These are phyloP conservation scores for Kwoniella botswanensis DNA, from an alignment of 768 basidiomycete genomes.

Conservation along the genomic window DNA sequence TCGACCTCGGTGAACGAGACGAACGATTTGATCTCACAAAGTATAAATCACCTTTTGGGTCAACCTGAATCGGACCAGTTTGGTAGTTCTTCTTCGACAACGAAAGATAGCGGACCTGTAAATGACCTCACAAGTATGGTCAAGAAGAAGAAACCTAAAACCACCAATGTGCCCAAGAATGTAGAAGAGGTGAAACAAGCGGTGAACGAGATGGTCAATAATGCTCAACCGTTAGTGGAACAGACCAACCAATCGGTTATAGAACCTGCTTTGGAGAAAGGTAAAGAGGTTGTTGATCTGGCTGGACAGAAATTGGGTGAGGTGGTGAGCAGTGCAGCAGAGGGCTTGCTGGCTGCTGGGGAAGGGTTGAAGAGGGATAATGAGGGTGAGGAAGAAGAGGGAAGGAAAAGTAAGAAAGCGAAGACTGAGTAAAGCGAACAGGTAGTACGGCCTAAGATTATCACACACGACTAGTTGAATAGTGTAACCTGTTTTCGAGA, in stretches of 20 bases:
- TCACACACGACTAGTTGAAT: too few relatives aligned
- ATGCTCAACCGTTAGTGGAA: not conserved
- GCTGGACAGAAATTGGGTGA: constrained; percentile 18
- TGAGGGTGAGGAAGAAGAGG: constrained; percentile 24
- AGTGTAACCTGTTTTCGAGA: too few relatives aligned
- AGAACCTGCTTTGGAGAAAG: constrained; percentile 8
- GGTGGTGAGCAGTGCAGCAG: constrained; percentile 2
- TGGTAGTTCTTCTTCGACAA: not conserved
- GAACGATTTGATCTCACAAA: constrained; percentile 50
- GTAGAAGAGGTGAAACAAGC: constrained; percentile 3
- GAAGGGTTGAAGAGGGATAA: constrained; percentile 32
- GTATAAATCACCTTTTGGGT: constrained; percentile 54
- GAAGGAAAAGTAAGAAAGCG: constrained; percentile 26
- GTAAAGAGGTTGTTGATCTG: constrained; percentile 7
- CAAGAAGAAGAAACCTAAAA: constrained; percentile 79
- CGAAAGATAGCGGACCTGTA: constrained; percentile 59
- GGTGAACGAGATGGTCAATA: constrained; percentile 12
- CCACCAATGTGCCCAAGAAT: constrained; percentile 15
- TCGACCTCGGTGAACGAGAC: constrained; percentile 65
- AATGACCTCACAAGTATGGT: constrained; percentile 86
- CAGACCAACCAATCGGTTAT: constrained; percentile 3
- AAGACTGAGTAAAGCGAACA: constrained; percentile 27
- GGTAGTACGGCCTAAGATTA: too few relatives aligned
- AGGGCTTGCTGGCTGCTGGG: constrained; percentile 2
- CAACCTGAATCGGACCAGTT: constrained; percentile 12